These are phyloP conservation scores for Forsythia suspensa DNA, from an alignment of 257 asterid species.

Conservation along the genomic window DNA sequence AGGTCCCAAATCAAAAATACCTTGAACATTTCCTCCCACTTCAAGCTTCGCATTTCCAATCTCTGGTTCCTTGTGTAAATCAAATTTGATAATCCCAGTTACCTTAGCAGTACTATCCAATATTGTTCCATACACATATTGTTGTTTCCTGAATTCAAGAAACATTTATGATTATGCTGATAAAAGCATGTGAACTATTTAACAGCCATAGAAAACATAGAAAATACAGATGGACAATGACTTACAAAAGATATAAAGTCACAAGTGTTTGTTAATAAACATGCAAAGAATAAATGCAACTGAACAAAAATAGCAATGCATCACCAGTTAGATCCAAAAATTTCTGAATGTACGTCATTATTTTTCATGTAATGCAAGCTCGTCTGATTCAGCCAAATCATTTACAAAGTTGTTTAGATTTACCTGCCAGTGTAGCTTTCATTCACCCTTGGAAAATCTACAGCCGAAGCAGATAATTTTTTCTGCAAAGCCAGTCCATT, in stretches of 20 bases:
- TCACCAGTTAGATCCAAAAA: neutral
- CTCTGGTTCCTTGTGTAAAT: constrained; percentile 82
- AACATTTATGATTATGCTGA: neutral
- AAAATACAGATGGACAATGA: neutral
- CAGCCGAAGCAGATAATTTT: constrained; percentile 73
- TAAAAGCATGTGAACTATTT: neutral
- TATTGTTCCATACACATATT: constrained; percentile 79
- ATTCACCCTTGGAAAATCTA: constrained; percentile 93
- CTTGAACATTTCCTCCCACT: constrained; percentile 88
- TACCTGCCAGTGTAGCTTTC: constrained; percentile 95
- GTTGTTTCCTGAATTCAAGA: constrained; percentile 68
- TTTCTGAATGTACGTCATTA: neutral
- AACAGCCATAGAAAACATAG: neutral
- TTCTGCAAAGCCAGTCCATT: constrained; percentile 83
- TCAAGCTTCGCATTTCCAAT: constrained; percentile 76
- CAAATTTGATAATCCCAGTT: constrained; percentile 83
- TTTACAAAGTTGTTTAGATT: constrained; percentile 8
- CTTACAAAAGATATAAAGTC: neutral
- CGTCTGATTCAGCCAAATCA: neutral
- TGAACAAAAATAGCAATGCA: neutral
- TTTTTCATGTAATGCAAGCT: neutral
- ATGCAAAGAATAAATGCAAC: neutral
- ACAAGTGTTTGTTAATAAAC: neutral
- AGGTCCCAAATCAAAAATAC: constrained; percentile 83
- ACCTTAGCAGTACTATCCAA: constrained; percentile 83